Conservation (phyloP, 108 stramenopile species). For the Nitzschia sp. region DNA sequence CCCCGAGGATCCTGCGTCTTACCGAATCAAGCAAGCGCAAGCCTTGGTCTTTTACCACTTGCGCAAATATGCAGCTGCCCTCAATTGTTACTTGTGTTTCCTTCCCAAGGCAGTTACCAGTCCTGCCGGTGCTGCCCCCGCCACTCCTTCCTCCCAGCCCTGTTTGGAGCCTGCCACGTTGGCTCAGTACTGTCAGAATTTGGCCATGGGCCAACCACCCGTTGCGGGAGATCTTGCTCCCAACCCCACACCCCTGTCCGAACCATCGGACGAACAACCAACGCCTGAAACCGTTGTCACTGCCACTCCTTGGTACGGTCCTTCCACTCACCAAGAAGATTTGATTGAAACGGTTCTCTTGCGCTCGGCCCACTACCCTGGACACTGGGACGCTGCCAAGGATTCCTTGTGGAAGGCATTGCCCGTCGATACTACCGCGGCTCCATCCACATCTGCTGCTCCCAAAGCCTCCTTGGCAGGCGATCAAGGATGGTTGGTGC, state of each 20-base stretch:
- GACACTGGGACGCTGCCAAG: constrained; percentile 80
- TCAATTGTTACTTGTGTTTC: constrained; percentile 65
- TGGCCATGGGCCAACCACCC: constrained; percentile 34
- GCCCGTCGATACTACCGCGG: constrained; percentile 32
- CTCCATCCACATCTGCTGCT: neutral
- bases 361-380: constrained; percentile 79
- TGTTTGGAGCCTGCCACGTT: constrained; percentile 18
- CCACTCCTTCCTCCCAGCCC: constrained; percentile 10
- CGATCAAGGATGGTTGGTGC: constrained; percentile 75
- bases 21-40: constrained; percentile 53
- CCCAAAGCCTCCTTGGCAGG: constrained; percentile 28
- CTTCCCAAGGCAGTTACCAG: neutral
- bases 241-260: neutral
- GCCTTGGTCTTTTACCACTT: constrained; percentile 76
- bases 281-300: constrained; percentile 13
- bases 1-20: constrained; percentile 29
- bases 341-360: constrained; percentile 68
- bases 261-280: constrained; percentile 12
- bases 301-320: constrained; percentile 46
- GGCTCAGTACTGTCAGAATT: constrained; percentile 25
- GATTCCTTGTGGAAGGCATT: constrained; percentile 70
- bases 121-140: neutral
- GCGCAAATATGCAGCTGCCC: constrained; percentile 62
- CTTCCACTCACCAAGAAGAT: constrained; percentile 70
- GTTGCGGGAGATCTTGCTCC: constrained; percentile 13